These are phyloP conservation scores for Dactylonectria macrodidyma DNA, from an alignment of 2,329 filamentous ascomycete species.

Conservation along the genomic window DNA sequence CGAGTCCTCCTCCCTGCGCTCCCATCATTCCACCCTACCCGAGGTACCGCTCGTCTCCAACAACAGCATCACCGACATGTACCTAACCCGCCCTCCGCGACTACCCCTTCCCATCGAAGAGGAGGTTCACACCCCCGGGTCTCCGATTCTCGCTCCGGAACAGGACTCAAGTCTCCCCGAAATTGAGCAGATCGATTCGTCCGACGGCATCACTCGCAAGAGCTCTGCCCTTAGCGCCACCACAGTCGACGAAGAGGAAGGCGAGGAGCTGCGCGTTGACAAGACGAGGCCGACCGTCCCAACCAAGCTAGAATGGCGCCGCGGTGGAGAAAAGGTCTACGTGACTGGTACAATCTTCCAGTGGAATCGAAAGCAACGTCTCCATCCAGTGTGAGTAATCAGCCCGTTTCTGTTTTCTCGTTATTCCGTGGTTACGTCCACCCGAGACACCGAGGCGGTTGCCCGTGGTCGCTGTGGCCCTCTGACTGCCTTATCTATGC, in stretches of 20 bases:
- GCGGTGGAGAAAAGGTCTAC: constrained; percentile 89
- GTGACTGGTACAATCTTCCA: constrained; percentile 98
- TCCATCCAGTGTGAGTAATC: constrained; percentile 84
- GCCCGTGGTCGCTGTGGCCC: constrained; percentile 44
- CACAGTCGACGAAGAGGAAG: constrained; percentile 82
- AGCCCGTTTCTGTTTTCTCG: constrained; percentile 12
- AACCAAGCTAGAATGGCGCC: constrained; percentile 88
- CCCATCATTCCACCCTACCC: constrained; percentile 55
- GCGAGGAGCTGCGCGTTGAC: constrained; percentile 82
- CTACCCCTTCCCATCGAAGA: constrained; percentile 95
- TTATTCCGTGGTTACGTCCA: constrained; percentile 19
- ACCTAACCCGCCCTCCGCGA: constrained; percentile 82
- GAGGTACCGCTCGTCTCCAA: constrained; percentile 64
- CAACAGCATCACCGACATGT: constrained; percentile 75
- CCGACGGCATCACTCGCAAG: constrained; percentile 66
- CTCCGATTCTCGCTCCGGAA: constrained; percentile 84
- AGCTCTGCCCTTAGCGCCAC: constrained; percentile 73
- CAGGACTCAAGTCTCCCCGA: constrained; percentile 71
- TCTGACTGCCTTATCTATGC: constrained; percentile 40
- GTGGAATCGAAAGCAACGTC: constrained; percentile 94
- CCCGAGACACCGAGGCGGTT: constrained; percentile 44
- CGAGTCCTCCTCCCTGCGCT: constrained; percentile 55
- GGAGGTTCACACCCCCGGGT: constrained; percentile 89
- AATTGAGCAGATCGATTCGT: constrained; percentile 65
- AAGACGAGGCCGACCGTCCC: constrained; percentile 85